Base-by-base conservation (phyloP, 1,139 yeast species). In the Yamadazyma aaseri region DNA sequence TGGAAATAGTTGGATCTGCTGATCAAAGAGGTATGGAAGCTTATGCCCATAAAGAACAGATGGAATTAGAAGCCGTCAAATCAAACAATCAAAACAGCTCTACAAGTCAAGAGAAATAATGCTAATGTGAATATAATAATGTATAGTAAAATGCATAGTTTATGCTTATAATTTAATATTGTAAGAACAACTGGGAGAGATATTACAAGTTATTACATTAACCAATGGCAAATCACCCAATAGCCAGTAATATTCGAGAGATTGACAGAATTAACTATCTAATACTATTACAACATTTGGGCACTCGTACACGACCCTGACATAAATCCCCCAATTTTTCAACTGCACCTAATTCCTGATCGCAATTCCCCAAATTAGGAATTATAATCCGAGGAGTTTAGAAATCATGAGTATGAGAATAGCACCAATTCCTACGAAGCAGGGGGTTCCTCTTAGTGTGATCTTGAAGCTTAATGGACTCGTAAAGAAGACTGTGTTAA, bases 1-100 rank as follows among this genome's bases (percentile, higher is more conserved):
- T 70, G 46, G 76, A 71, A 46, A 60, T 69, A 6, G 71, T 69
- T 17, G 75, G 74, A 8, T 65, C 71, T 11, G 73, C 73, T 16
- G 73, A 65, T 39, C 65, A 68, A 47, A 49, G 55, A 31, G 73
- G 65, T 10, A 53, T 63, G 52, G 65, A 62, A 20, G 45, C 45
- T 26, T 68, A 61, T 42, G 65, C 67, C 13, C 47, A 53, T 24
- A 67, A 66, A 49, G 71, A 67, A 45, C 58, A 60, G 9, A 45
- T 49, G 35, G 54, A 58, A 35, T 47, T 64, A 36, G 68, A 60
- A 28, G 46, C 56, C 20, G 20, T 42, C 4, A 30, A 34, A 31
- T 45, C 49, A 9, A 32, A 41, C 22, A 35, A 28, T 20, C 38
- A 40, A 25, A 26, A 30, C 6, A 33, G 33, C 20, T 32, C 44